These are phyloP conservation scores for Lithospermum erythrorhizon DNA, from an alignment of 257 asterid genomes.

Conservation along the genomic window DNA sequence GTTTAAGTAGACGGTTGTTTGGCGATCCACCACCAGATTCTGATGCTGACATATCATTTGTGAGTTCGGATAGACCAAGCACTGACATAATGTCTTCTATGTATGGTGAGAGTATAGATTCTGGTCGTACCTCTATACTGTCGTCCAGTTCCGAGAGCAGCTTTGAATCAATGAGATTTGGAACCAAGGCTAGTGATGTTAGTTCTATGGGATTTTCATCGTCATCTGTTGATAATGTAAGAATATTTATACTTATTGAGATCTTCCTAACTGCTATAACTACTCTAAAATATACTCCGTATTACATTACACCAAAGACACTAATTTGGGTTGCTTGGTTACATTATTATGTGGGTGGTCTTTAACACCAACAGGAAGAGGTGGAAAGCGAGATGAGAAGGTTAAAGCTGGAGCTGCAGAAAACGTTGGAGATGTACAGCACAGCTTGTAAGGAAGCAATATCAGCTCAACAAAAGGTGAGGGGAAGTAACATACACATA, in stretches of 20 bases:
- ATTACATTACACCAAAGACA: background rate
- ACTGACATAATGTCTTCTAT: constrained; percentile 31
- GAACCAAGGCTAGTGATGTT: constrained; percentile 34
- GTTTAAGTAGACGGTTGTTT: constrained; percentile 27
- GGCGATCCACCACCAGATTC: constrained; percentile 39
- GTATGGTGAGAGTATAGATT: constrained; percentile 28
- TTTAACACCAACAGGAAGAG: constrained; percentile 44
- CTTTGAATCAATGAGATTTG: constrained; percentile 35
- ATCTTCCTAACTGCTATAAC: background rate
- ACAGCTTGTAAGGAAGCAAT: constrained; percentile 74
- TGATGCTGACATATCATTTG: constrained; percentile 55
- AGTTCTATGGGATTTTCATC: constrained; percentile 45
- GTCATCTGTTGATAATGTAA: constrained; percentile 53
- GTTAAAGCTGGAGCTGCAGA: constrained; percentile 68
- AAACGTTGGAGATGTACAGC: constrained; percentile 73
- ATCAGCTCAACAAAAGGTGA: constrained; percentile 66
- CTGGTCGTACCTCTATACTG: constrained; percentile 28
- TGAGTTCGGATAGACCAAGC: constrained; percentile 62
- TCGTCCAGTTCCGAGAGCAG: constrained; percentile 68
- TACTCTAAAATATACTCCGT: background rate
- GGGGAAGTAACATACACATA: background rate
- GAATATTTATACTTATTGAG: constrained; percentile 3
- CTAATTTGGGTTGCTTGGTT: too few species aligned
- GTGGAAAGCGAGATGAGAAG: constrained; percentile 77
- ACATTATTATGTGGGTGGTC: background rate